A percentile compares a stretch with the other conserved stretches of the same genome.
Conservation (phyloP, 306 rosid genomes). For the barrel medic (Medicago truncatula) region MtrunA17r5.0-ANR NC_053044.1:27392001-27392500, state of each 20-base stretch:
- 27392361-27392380: conserved; percentile 82
- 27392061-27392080: conserved; percentile 86
- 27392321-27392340: conserved; percentile 65
- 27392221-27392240: conserved; percentile 76
- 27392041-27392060: conserved; percentile 69
- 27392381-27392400: conserved; percentile 88
- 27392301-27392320: conserved; percentile 73
- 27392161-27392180: conserved; percentile 74
- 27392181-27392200: conserved; percentile 76
- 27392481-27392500: conserved; percentile 71
- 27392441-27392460: conserved; percentile 77
- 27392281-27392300: conserved; percentile 78
- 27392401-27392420: conserved; percentile 74
- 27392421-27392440: conserved; percentile 72
- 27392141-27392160: conserved; percentile 79
- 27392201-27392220: conserved; percentile 84
- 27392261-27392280: conserved; percentile 71
- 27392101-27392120: conserved; percentile 74
- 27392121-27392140: conserved; percentile 71
- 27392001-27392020: conserved; percentile 77
- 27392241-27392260: conserved; percentile 79
- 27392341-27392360: conserved; percentile 76
- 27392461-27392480: conserved; percentile 75
- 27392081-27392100: conserved; percentile 74
- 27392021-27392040: conserved; percentile 76